Evolutionary conservation across 208 protist species (phyloP), one percentile per base, ranked within the genome.

Genomic region (Vickermania spadyakhi): DNA sequence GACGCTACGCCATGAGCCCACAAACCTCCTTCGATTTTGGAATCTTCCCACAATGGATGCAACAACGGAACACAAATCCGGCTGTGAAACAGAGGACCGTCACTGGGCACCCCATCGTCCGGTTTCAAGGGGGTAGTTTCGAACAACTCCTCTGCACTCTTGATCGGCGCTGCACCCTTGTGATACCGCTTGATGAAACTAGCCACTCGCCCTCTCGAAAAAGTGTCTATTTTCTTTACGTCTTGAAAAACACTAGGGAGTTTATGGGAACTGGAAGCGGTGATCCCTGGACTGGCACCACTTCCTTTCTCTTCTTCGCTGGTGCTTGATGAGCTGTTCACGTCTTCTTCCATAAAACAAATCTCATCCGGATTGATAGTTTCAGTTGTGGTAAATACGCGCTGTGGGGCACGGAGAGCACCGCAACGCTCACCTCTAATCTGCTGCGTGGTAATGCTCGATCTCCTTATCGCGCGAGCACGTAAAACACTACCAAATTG

Each of bases 1-100:
- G 70, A 77, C 2, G 85, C 77, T 2, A 93, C 66, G 11, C 85
- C 89, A 66, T 95, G 89, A 23, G 84, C 88, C 83, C 82, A 91
- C 11, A 94, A 31, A 4, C 75, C 72, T 1, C 36, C 36, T 45
- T 45, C 36, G 36, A 45, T 45, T 18, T 45, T 45, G 18, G 36
- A 45, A 18, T 45, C 36, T 45, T 45, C 36, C 36, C 36, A 45
- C 36, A 36, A 52, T 26, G 68, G 56, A 53, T 74, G 61, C n/a
- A 36, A 26, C 49, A 89, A 62, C 0, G 78, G 78, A 1, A 89
- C 52, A 28, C 62, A 57, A 23, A 89, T 51, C 0, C 67, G 51
- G 58, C 68, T 70, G 64, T 89, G 78, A 50, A 70, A 86, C 3
- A 80, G 21, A 4, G 61, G 11, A 45, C 36, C 36, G 36, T 45